Evolutionary conservation across 208 protist species (phyloP).

Genomic region (Wallacemonas sp.): DNA sequence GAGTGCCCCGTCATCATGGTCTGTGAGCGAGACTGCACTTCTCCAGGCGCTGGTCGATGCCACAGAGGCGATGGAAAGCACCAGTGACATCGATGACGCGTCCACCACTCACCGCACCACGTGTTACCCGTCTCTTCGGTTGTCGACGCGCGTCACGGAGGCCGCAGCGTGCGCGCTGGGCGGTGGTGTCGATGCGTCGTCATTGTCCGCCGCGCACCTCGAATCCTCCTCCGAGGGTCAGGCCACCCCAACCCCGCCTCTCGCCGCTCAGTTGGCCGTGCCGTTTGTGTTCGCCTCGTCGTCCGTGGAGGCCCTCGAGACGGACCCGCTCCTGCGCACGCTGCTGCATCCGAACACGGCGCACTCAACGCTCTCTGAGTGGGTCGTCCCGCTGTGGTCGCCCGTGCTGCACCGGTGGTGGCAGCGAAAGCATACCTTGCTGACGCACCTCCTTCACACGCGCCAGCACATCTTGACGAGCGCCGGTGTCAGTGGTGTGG

Average conservation of each 20-base stretch:
- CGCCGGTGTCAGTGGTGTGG: not conserved
- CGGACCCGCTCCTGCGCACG: not conserved
- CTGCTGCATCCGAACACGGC: not conserved
- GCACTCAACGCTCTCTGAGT: not conserved
- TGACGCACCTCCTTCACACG: not conserved
- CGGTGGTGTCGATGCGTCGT: too few species aligned
- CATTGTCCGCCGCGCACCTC: too few species aligned
- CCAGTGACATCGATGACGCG: not conserved
- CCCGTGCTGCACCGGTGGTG: constrained; percentile 7
- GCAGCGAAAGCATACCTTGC: not conserved
- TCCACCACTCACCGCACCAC: not conserved
- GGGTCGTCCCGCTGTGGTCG: constrained; percentile 1
- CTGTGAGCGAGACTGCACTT: too few species aligned
- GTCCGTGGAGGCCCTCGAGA: not conserved
- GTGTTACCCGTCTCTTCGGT: not conserved
- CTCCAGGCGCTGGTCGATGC: constrained; percentile 18
- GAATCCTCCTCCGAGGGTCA: too few species aligned
- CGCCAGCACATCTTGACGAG: not conserved
- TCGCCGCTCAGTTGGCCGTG: not conserved
- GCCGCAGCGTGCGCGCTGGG: not conserved
- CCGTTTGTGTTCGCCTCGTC: not conserved
- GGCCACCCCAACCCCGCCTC: not conserved
- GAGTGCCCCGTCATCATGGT: too few species aligned
- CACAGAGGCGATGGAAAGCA: not conserved
- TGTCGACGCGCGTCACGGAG: not conserved